Conservation (phyloP, 345 rosid genomes). For the Rhodamnia argentea region DNA sequence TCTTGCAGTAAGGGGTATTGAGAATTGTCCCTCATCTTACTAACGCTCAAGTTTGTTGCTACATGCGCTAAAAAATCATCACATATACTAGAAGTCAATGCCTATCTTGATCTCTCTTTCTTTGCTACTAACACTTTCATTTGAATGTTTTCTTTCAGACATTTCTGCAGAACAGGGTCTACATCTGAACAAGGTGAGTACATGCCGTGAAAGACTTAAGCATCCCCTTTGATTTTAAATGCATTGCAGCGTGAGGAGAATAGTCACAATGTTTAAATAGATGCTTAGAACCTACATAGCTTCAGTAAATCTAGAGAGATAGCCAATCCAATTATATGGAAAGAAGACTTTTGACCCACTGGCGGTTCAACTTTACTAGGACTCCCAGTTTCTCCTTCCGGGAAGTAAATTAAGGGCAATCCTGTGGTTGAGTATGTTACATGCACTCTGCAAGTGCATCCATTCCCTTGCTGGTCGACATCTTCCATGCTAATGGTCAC, state of each 20-base stretch:
- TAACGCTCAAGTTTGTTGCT: neutral
- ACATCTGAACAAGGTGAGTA: slow-evolving; percentile 49
- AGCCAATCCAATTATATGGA: neutral
- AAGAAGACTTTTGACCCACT: neutral
- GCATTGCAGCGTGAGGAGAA: neutral
- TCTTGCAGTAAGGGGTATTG: slow-evolving; percentile 84
- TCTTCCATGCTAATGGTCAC: neutral
- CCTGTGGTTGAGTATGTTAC: neutral
- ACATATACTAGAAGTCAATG: neutral
- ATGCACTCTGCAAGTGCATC: neutral
- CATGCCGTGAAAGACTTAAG: neutral
- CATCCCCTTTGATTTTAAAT: neutral
- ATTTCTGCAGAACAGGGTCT: slow-evolving; percentile 91
- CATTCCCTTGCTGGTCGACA: neutral
- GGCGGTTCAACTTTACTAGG: neutral
- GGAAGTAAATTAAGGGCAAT: neutral
- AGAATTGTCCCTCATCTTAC: slow-evolving; percentile 25
- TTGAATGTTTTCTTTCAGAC: slow-evolving; percentile 30
- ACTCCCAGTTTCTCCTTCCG: neutral
- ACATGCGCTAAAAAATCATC: neutral
- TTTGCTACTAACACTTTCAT: neutral
- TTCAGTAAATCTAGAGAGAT: neutral
- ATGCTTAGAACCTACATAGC: neutral
- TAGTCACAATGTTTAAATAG: neutral
- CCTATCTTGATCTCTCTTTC: neutral